Evolutionary conservation across 2,329 filamentous ascomycete genomes (phyloP), one percentile per base, ranked within the genome.

Genomic region (Xylaria sp.): DNA sequence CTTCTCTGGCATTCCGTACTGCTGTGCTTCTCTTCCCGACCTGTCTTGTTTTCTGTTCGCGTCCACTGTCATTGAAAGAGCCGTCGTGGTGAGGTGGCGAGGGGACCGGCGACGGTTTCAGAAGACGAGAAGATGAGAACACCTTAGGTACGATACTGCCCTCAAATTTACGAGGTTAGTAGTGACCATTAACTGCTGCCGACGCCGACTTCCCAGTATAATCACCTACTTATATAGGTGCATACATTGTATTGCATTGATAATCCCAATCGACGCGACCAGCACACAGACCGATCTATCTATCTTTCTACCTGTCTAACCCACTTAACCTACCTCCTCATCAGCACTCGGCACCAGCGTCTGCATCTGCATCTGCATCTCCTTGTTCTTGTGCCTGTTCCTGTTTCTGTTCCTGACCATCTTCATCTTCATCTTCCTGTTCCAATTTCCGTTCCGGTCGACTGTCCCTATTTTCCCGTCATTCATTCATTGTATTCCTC

Each of bases 41-140:
- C 23, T 8, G 12, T 48, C 25, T 50, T 18, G 37, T 52, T 20
- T 13, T n/a, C 32, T 34, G 23, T 51, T 65, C 55, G 23, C 18
- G 51, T 25, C 48, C 61, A 51, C 15, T 51, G 25, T 56, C 39
- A n/a, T 46, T 61, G 34, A 34, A n/a, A 41, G 15, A 34, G 51
- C 51, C 51, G 52, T 46, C 37, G 41, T 57, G 32, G 51, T 37
- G 59, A 58, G 13, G 52, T 55, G 37, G 55, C 57, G 58, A 65
- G 34, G 34, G 8, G 34, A 9, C 34, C 34, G 34, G 57, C 13
- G 37, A 55, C 65, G 25, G 55, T 41, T 10, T 1, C 8, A 37
- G 34, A 37, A 37, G 10, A 37, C 7, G 34, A 37, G 34, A 37
- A 37, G 10, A 37, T 10, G 34, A 37, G 34, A 37, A 9, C 34